Percentiles rank a stretch among this genome's conserved stretches.
These are phyloP conservation scores for Aspergillus wentii DNA, from an alignment of 495 filamentous ascomycete species.

Conservation along the genomic window DNA sequence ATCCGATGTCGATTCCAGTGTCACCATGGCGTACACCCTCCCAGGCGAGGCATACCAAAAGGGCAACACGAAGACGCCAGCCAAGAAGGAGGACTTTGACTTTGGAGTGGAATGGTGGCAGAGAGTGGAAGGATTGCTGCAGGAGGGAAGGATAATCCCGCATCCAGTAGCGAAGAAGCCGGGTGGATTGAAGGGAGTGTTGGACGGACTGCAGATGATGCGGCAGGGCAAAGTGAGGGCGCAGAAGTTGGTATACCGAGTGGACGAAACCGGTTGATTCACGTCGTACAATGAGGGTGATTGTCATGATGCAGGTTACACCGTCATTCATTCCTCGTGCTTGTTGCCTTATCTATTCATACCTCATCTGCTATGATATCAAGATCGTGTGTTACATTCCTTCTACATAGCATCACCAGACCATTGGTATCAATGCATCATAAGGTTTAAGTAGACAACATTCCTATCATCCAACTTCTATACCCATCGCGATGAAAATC, in stretches of 20 bases:
- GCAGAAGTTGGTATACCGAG: slow-evolving; percentile 24
- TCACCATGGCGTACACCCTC: slow-evolving; percentile 22
- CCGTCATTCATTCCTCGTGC: too few relatives aligned
- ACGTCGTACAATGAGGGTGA: too few relatives aligned
- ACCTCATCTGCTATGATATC: too few relatives aligned
- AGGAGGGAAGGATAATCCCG: slow-evolving; percentile 36
- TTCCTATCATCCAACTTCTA: too few relatives aligned
- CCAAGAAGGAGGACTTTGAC: slow-evolving; percentile 24
- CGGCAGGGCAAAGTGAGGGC: slow-evolving; percentile 21
- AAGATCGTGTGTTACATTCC: too few relatives aligned
- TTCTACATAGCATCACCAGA: too few relatives aligned
- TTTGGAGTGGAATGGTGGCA: slow-evolving; percentile 33
- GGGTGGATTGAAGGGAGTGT: slow-evolving; percentile 30
- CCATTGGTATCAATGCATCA: too few relatives aligned
- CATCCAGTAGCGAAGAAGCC: slow-evolving; percentile 43
- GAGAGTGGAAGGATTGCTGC: slow-evolving; percentile 39
- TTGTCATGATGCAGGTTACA: too few relatives aligned
- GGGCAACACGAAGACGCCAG: slow-evolving; percentile 4
- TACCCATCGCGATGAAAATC: slow-evolving; percentile 11
- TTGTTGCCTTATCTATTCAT: too few relatives aligned
- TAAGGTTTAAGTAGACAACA: too few relatives aligned
- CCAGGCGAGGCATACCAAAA: slow-evolving; percentile 24
- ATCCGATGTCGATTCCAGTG: slow-evolving; percentile 17
- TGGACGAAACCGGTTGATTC: slow-evolving; percentile 11
- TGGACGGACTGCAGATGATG: slow-evolving; percentile 20